Evolutionary conservation across 371 early-diverging fungal species (phyloP), one percentile per base, ranked within the genome.

Genomic region (Mucor ambiguus): DNA sequence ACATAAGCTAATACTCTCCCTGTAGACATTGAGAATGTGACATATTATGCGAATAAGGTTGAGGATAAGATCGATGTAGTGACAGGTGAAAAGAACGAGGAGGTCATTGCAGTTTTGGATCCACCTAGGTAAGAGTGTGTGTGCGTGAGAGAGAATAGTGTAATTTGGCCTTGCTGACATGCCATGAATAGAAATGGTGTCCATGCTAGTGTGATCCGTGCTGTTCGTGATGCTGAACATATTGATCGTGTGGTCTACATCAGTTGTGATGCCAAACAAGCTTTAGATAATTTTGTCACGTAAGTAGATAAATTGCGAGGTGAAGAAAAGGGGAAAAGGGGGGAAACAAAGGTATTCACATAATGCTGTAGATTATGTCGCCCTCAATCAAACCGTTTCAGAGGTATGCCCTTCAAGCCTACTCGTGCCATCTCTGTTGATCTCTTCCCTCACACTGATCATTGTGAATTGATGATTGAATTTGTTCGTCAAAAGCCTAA

Each of bases 111-210:
- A 24, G 84, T 95, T 8, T 67, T 95, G 62, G 96, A 95, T 76
- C 96, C 96, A 18, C 93, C 95, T 35, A 82, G 95, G 84, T 81
- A 79, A 62, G 20, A n/a, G n/a, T n/a, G n/a, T n/a, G n/a, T n/a
- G n/a, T n/a, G n/a, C 0, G 20, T 20, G 16, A 12, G 33, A 28
- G 6, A 26, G 1, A 0, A 16, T 28, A 28, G 16, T 22, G 41
- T n/a, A 0, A 3, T 4, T 28, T 18, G 16, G 38, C 26, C 3
- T 2, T 54, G 30, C 18, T 54, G 26, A 54, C 14, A 26, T 14
- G 26, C 35, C 22, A 35, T 12, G n/a, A 24, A 56, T 63, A 80
- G 81, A 72, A 75, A 74, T 48, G 92, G 92, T 38, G 84, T 92
- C n/a, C 85, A 89, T 68, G 55, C 73, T 8, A 77, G 72, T 38